A percentile compares a stretch with the other conserved stretches of the same genome.
Evolutionary conservation across 1,139 yeast genomes (phyloP).

Genomic region (Candida dubliniensis): DNA sequence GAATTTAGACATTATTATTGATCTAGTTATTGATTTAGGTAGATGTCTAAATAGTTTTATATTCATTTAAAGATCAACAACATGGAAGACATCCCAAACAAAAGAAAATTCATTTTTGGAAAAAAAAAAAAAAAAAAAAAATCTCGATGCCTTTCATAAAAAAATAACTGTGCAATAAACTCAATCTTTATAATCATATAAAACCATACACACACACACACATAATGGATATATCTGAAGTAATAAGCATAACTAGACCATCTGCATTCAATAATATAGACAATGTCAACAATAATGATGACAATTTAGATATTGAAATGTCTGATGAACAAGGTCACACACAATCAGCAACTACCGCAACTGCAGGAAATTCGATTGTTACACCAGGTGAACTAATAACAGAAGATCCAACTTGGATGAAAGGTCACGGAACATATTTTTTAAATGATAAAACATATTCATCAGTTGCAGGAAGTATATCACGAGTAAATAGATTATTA

Average conservation of each 20-base stretch:
- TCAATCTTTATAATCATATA: neutral
- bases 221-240: conserved; percentile 29
- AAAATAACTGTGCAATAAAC: neutral
- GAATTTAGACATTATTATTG: conserved; percentile 33
- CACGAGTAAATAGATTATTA: conserved; percentile 80
- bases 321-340: conserved; percentile 23
- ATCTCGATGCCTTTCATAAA: neutral
- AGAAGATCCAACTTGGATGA: conserved; percentile 96
- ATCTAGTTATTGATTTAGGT: conserved; percentile 27
- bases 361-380: conserved; percentile 41
- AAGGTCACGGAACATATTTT: conserved; percentile 96
- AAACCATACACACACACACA: neutral
- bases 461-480: conserved; percentile 88
- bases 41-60: conserved; percentile 8
- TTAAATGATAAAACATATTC: conserved; percentile 73
- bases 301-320: conserved; percentile 34
- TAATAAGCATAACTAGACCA: conserved; percentile 42
- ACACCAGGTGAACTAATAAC: conserved; percentile 98
- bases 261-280: conserved; percentile 11
- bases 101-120: neutral
- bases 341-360: neutral
- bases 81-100: neutral
- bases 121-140: conserved; percentile 3
- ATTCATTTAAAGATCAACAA: conserved; percentile 6
- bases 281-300: conserved; percentile 14